Base-by-base conservation (phyloP, 345 rosid genomes). In the Lenwebbia sp. region DNA sequence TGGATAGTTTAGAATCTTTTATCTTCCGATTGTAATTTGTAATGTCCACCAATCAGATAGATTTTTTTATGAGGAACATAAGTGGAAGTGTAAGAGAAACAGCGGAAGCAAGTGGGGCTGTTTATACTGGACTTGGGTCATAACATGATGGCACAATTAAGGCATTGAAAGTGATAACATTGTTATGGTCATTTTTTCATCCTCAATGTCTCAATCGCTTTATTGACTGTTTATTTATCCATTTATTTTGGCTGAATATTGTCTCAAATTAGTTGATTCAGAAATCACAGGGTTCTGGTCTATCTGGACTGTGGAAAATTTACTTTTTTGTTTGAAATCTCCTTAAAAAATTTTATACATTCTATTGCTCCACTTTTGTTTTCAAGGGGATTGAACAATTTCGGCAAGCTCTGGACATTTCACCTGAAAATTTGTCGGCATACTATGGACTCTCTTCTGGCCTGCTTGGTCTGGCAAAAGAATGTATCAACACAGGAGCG, bases 371-470 rank as follows among this genome's bases (percentile, higher is more conserved):
- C 6, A 40, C 78, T 70, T 65, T 70, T 70, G 47, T 70, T 70
- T 70, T 70, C 78, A 87, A 97, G 99, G 98, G 94, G 86, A 90
- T 96, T 87, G 99, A 97, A 86, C 94, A 90, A 52, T 96, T 94
- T 93, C 95, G 86, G 90, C 93, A 89, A 91, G 97, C 98, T 55
- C 85, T 96, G 75, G 91, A 94, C 90, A 92, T 95, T 84, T 90
- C 96, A 58, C 96, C 98, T 85, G 91, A 92, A 84, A 93, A 94
- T 91, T 87, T 94, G 65, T 90, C 99, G 83, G 98, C 94, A 88
- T 93, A 88, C 89, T 93, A 94, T 88, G 99, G 99, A 84, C 93
- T 95, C 87, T 96, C 97, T 76, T 92, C 97, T 90, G 98, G 95
- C 84, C 90, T 94, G 88, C 93, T 95, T 88, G 92, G 96, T 85